A percentile compares a stretch with the other conserved stretches of the same genome.
These are phyloP conservation scores for Colletotrichum chrysophilum DNA, from an alignment of 2,329 filamentous ascomycete species.

Conservation along the genomic window DNA sequence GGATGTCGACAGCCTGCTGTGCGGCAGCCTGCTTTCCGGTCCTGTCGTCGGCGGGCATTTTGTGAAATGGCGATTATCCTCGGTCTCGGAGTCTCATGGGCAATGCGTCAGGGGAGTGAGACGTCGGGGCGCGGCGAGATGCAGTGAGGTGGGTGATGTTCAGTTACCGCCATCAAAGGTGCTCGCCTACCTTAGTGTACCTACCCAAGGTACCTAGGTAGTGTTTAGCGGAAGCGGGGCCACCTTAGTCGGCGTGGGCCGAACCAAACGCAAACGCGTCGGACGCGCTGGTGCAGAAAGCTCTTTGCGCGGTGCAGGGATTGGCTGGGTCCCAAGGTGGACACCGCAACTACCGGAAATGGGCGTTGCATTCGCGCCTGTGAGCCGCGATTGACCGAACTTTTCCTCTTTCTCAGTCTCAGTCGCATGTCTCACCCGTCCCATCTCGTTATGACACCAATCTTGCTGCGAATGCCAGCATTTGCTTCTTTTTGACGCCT, in stretches of 20 bases:
- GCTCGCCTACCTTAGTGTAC: not conserved
- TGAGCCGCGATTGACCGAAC: constrained; percentile 9
- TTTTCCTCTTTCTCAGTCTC: constrained; percentile 9
- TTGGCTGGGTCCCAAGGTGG: not conserved
- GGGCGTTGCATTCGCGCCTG: not conserved
- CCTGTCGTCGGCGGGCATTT: constrained; percentile 45
- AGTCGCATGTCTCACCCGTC: constrained; percentile 1
- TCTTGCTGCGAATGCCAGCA: constrained; percentile 5
- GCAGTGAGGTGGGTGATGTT: not conserved
- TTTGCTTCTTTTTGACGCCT: constrained; percentile 1
- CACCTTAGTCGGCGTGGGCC: not conserved
- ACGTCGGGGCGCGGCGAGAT: not conserved
- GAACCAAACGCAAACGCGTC: constrained; percentile 19
- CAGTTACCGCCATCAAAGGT: not conserved
- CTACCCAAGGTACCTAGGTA: not conserved
- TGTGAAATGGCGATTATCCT: not conserved
- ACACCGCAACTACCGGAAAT: constrained; percentile 7
- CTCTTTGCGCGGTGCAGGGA: constrained; percentile 5
- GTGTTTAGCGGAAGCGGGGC: constrained; percentile 1
- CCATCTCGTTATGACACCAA: constrained; percentile 1
- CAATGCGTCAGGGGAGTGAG: not conserved
- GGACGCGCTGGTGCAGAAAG: constrained; percentile 8
- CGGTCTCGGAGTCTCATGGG: not conserved
- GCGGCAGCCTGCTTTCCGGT: constrained; percentile 75
- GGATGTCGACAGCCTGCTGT: constrained; percentile 82